A percentile compares a stretch with the other conserved stretches of the same genome.
phyloP scores from a whole-genome alignment of 495 filamentous ascomycete genomes.

The Penicillium atrosanguineum region DNA sequence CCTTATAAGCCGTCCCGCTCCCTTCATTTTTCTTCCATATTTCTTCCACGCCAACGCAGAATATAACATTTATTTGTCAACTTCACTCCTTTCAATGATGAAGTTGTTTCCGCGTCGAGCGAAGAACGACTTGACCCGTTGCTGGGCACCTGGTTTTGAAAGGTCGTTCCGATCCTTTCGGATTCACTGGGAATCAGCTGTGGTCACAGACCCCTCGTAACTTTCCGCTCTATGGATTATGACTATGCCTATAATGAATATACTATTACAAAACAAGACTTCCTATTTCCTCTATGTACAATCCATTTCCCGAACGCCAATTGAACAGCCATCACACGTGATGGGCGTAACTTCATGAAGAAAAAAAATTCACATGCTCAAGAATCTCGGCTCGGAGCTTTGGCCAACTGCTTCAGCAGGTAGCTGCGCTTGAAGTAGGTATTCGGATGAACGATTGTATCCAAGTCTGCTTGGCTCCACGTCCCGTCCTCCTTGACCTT shows the following conservation, averaged over 20 bases:
- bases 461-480: conserved; percentile 76
- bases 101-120: conserved; percentile 70
- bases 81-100: conserved; percentile 45
- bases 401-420: conserved; percentile 65
- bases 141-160: conserved; percentile 79
- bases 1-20: conserved; percentile 14
- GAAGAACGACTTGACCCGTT: conserved; percentile 63
- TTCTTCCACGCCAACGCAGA: conserved; percentile 49
- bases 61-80: conserved; percentile 59
- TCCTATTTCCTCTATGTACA: conserved; percentile 19
- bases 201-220: conserved; percentile 56
- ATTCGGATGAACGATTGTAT: conserved; percentile 97
- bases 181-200: conserved; percentile 78
- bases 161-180: conserved; percentile 61
- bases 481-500: conserved; percentile 78
- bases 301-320: conserved; percentile 18
- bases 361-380: conserved; percentile 19
- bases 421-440: conserved; percentile 96
- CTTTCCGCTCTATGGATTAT: background rate
- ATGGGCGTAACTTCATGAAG: conserved; percentile 32
- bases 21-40: conserved; percentile 38
- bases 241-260: background rate
- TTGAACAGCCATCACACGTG: conserved; percentile 12
- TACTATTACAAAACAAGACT: conserved; percentile 1
- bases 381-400: conserved; percentile 28